Evolutionary conservation across 2,329 filamentous ascomycete species (phyloP).

Genomic region (Fusarium incarnatum): DNA sequence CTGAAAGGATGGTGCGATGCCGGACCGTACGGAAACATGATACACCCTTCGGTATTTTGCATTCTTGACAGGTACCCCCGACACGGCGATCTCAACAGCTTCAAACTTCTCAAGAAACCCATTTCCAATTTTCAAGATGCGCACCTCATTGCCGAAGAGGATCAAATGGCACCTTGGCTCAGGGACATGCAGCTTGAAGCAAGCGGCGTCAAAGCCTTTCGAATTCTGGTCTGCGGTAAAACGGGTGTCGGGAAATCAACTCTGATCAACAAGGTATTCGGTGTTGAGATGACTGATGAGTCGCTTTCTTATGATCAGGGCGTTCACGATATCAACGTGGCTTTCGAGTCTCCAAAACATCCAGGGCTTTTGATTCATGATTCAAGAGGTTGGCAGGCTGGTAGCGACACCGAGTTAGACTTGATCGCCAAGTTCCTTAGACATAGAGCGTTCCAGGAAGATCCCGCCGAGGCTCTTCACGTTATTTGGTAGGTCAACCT

Average conservation of each 20-base stretch:
- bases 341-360: slow-evolving; percentile 43
- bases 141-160: slow-evolving; percentile 11
- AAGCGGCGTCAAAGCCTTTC: slow-evolving; percentile 44
- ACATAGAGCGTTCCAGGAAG: slow-evolving; percentile 43
- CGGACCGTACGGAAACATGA: slow-evolving; percentile 33
- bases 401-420: slow-evolving; percentile 41
- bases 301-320: slow-evolving; percentile 42
- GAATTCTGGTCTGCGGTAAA: slow-evolving; percentile 44
- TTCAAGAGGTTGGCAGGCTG: slow-evolving; percentile 44
- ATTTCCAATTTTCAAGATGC: slow-evolving; percentile 42
- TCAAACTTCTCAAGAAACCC: slow-evolving; percentile 30
- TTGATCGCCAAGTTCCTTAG: slow-evolving; percentile 45
- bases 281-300: slow-evolving; percentile 43
- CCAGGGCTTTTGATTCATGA: slow-evolving; percentile 44
- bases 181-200: slow-evolving; percentile 39
- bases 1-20: slow-evolving; percentile 36
- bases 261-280: slow-evolving; percentile 46
- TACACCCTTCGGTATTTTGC: slow-evolving; percentile 43
- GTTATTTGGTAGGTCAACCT: slow-evolving; percentile 30
- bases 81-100: slow-evolving; percentile 33
- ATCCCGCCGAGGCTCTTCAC: slow-evolving; percentile 42
- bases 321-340: slow-evolving; percentile 45
- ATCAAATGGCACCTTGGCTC: slow-evolving; percentile 39
- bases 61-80: slow-evolving; percentile 42
- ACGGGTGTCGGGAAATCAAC: slow-evolving; percentile 46